These are phyloP conservation scores for Aspergillus luchuensis DNA, from an alignment of 2,329 filamentous ascomycete species.

Conservation along the genomic window DNA sequence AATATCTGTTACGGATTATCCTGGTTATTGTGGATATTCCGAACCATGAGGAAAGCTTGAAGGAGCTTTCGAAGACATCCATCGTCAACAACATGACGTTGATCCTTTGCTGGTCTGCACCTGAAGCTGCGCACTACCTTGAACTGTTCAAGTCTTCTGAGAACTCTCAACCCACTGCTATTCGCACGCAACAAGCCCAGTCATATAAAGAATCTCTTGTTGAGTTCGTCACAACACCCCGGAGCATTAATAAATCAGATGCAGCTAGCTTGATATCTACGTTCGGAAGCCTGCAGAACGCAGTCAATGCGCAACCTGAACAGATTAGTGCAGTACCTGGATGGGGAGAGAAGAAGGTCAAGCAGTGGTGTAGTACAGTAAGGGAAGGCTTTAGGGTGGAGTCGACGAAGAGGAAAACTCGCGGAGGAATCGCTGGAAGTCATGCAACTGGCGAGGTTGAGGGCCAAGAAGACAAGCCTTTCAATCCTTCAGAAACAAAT, in stretches of 20 bases:
- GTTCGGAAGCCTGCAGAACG: constrained; percentile 84
- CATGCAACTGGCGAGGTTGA: constrained; percentile 26
- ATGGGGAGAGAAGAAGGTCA: constrained; percentile 95
- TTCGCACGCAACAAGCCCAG: constrained; percentile 80
- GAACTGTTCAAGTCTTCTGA: constrained; percentile 96
- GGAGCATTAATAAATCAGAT: constrained; percentile 92
- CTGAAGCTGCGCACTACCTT: constrained; percentile 89
- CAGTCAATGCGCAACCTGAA: constrained; percentile 84
- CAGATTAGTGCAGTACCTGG: constrained; percentile 82
- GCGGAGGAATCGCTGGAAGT: constrained; percentile 30
- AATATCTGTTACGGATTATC: constrained; percentile 83
- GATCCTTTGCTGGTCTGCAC: constrained; percentile 90
- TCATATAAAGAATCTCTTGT: constrained; percentile 84
- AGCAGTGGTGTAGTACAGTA: constrained; percentile 78
- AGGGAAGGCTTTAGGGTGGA: constrained; percentile 81
- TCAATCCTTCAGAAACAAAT: constrained; percentile 12
- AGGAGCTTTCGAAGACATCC: constrained; percentile 88
- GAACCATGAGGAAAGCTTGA: constrained; percentile 87
- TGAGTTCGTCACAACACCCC: constrained; percentile 88
- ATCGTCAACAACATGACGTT: constrained; percentile 91
- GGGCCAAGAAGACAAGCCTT: not conserved
- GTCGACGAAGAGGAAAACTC: constrained; percentile 63
- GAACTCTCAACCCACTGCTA: constrained; percentile 77
- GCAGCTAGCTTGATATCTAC: constrained; percentile 86
- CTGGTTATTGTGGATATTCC: constrained; percentile 92